Percentiles rank a stretch among this genome's conserved stretches.
Conservation (phyloP, 495 filamentous ascomycete species). For the Articulospora tetracladia region DNA sequence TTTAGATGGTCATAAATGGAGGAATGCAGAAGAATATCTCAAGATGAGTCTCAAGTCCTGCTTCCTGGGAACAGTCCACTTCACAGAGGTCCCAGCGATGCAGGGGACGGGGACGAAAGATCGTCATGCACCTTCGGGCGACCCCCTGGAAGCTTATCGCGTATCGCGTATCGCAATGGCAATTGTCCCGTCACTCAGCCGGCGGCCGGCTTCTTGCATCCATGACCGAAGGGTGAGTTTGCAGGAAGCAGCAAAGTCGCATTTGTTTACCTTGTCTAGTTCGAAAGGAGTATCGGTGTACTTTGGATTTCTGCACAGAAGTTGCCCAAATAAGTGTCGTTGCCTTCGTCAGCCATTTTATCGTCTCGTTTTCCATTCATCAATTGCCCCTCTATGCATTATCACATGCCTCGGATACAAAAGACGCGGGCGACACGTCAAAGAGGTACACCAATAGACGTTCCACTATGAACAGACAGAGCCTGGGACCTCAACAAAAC, state of each 20-base stretch:
- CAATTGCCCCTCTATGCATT: slow-evolving; percentile 2
- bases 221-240: too few species aligned
- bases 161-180: too few species aligned
- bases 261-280: too few species aligned
- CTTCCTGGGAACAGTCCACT: not conserved
- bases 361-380: not conserved
- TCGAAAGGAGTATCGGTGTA: too few species aligned
- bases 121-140: not conserved
- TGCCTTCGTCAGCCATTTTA: not conserved
- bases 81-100: not conserved
- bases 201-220: too few species aligned
- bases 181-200: too few species aligned
- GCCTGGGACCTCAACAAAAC: slow-evolving; percentile 5
- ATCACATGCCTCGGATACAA: slow-evolving; percentile 16
- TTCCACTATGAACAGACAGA: not conserved
- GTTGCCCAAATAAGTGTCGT: not conserved
- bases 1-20: not conserved
- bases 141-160: not conserved
- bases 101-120: not conserved
- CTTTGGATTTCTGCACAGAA: too few species aligned
- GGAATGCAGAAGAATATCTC: too few species aligned
- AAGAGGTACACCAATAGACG: not conserved
- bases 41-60: too few species aligned
- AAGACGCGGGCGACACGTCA: slow-evolving; percentile 7
- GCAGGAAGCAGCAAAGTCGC: too few species aligned